A percentile compares a stretch with the other conserved stretches of the same genome.
phyloP scores from a whole-genome alignment of 257 asterid species.

The Ilex asprella region DNA sequence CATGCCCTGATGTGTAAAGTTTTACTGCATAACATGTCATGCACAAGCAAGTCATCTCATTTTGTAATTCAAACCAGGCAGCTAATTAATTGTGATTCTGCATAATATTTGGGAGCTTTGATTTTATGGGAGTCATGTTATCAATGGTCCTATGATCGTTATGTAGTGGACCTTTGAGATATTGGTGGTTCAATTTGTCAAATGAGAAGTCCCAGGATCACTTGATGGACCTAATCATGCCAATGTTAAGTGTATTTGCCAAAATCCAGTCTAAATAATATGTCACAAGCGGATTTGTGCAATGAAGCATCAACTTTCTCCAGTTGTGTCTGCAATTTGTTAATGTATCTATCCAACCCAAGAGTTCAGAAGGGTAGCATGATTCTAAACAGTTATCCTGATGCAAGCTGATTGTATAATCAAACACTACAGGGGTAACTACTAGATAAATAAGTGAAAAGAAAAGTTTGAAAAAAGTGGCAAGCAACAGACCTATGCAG shows the following conservation, averaged over 20 bases:
- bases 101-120: too few species aligned
- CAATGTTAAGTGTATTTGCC: background rate
- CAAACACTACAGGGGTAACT: background rate
- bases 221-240: background rate
- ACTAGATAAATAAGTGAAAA: conserved; percentile 10
- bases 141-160: background rate
- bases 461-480: conserved; percentile 11
- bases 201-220: background rate
- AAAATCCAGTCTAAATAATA: too few species aligned
- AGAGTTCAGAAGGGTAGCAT: background rate
- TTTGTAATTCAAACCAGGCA: background rate
- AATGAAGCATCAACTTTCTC: background rate
- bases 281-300: background rate
- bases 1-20: background rate
- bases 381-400: background rate
- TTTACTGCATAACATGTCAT: background rate
- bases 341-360: background rate
- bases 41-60: background rate
- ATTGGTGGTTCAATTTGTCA: background rate
- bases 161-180: background rate
- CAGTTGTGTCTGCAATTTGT: background rate
- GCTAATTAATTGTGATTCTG: background rate
- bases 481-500: conserved; percentile 59
- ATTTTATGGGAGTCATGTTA: too few species aligned
- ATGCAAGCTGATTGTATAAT: background rate